phyloP scores from a whole-genome alignment of 257 asterid species.

The Hygrophila difformis region DNA sequence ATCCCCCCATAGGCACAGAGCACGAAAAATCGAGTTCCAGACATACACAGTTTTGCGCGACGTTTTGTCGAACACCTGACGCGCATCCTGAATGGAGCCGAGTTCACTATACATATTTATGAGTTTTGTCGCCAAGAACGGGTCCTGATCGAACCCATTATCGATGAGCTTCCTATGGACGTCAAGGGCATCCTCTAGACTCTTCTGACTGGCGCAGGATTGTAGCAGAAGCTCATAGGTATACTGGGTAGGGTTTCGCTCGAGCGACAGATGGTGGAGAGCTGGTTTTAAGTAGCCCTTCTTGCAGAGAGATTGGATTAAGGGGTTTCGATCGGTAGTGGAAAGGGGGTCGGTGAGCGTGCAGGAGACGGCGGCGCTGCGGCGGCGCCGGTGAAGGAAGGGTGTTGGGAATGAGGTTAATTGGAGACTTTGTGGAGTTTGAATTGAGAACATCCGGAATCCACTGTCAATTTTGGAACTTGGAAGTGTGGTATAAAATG shows the following conservation, averaged over 20 bases:
- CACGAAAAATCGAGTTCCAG: slow-evolving; percentile 80
- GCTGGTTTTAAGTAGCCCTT: slow-evolving; percentile 78
- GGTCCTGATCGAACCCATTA: slow-evolving; percentile 66
- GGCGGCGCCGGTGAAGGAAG: slow-evolving; percentile 19
- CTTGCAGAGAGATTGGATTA: slow-evolving; percentile 72
- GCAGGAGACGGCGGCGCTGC: slow-evolving; percentile 19
- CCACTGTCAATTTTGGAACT: too few relatives aligned
- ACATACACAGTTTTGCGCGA: slow-evolving; percentile 45
- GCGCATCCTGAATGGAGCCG: slow-evolving; percentile 40
- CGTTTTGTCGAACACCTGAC: slow-evolving; percentile 73
- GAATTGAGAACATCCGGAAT: too few relatives aligned
- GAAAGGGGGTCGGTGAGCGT: slow-evolving; percentile 15
- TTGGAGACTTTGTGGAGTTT: too few relatives aligned
- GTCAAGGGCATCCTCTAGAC: slow-evolving; percentile 38
- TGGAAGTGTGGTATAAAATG: too few relatives aligned
- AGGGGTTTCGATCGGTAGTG: slow-evolving; percentile 30
- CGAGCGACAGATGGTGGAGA: slow-evolving; percentile 47
- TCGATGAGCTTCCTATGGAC: slow-evolving; percentile 48
- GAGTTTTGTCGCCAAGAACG: slow-evolving; percentile 88
- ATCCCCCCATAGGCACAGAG: slow-evolving; percentile 52
- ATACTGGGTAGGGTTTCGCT: slow-evolving; percentile 53
- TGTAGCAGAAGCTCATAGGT: slow-evolving; percentile 78
- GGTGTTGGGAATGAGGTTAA: too few relatives aligned
- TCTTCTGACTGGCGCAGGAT: slow-evolving; percentile 39
- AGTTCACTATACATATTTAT: slow-evolving; percentile 51